Evolutionary conservation across 2,329 filamentous ascomycete genomes (phyloP).

Genomic region (Fusarium pseudograminearum): DNA sequence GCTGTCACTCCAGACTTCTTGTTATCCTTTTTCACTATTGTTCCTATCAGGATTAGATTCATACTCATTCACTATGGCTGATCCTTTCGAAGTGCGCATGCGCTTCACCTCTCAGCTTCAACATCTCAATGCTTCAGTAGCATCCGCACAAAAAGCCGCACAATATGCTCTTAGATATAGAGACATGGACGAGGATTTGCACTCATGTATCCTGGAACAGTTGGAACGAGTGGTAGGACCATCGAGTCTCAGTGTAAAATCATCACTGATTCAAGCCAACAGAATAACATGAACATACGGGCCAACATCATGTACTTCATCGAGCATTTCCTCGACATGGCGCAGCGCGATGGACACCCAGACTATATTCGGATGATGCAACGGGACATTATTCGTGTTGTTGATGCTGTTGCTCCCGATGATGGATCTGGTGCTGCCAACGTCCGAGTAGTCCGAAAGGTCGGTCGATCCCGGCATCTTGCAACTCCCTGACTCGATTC

Average conservation of each 20-base stretch:
- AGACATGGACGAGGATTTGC: slow-evolving; percentile 96
- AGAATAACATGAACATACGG: slow-evolving; percentile 95
- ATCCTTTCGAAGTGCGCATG: slow-evolving; percentile 98
- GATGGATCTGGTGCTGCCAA: slow-evolving; percentile 92
- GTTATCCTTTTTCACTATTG: not conserved
- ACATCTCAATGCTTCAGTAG: slow-evolving; percentile 89
- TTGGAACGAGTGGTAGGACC: slow-evolving; percentile 75
- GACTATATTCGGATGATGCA: slow-evolving; percentile 96
- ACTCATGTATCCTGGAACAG: slow-evolving; percentile 97
- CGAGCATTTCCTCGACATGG: slow-evolving; percentile 91
- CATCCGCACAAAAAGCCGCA: slow-evolving; percentile 90
- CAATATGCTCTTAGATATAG: slow-evolving; percentile 94
- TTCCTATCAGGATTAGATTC: not conserved
- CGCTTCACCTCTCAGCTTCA: slow-evolving; percentile 92
- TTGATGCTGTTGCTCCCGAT: slow-evolving; percentile 90
- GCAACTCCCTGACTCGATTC: not conserved
- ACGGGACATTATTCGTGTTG: slow-evolving; percentile 88
- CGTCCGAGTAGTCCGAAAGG: slow-evolving; percentile 89
- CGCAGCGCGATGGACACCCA: slow-evolving; percentile 77
- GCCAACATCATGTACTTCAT: slow-evolving; percentile 99
- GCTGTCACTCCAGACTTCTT: not conserved
- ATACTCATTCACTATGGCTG: slow-evolving; percentile 63
- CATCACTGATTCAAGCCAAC: slow-evolving; percentile 21
- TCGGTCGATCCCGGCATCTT: slow-evolving; percentile 54
- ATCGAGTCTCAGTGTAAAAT: not conserved